Evolutionary conservation across 768 basidiomycete genomes (phyloP).

Genomic region (Auricularia auricula-judae): DNA sequence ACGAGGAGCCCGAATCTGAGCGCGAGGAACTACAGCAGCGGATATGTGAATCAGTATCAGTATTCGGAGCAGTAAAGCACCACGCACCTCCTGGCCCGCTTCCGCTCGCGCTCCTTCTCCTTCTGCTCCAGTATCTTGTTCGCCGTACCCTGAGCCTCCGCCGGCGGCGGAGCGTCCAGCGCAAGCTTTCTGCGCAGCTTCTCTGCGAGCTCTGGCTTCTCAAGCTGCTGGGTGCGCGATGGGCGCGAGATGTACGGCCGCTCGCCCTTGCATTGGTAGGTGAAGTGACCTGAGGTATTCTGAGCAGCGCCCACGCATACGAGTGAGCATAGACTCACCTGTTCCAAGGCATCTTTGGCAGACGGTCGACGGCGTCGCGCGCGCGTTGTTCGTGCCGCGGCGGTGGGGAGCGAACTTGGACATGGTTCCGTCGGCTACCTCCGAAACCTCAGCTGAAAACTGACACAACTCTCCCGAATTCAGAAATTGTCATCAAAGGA

Average conservation of each 20-base stretch:
- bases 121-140: constrained; percentile 75
- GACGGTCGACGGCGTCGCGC: constrained; percentile 52
- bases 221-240: constrained; percentile 75
- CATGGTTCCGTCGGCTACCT: constrained; percentile 14
- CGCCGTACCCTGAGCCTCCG: constrained; percentile 44
- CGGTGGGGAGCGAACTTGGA: constrained; percentile 74
- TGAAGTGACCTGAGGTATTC: constrained; percentile 62
- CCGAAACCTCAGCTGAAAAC: too few relatives aligned
- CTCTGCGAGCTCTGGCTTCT: constrained; percentile 57
- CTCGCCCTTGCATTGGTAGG: constrained; percentile 75
- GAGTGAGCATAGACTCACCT: constrained; percentile 26
- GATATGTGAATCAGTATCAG: constrained; percentile 14
- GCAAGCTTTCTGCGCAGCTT: constrained; percentile 29
- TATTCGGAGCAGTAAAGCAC: constrained; percentile 14
- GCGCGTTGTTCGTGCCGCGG: constrained; percentile 48
- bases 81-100: constrained; percentile 14
- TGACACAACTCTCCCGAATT: too few relatives aligned
- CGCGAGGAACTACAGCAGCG: constrained; percentile 18
- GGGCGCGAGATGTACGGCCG: constrained; percentile 84
- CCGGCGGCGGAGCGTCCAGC: not conserved
- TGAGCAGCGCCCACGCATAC: not conserved
- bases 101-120: constrained; percentile 56
- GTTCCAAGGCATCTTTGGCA: constrained; percentile 75
- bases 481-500: too few relatives aligned
- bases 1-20: constrained; percentile 31